phyloP scores from a whole-genome alignment of 441 rosid species.

The Omphalea diandra region DNA sequence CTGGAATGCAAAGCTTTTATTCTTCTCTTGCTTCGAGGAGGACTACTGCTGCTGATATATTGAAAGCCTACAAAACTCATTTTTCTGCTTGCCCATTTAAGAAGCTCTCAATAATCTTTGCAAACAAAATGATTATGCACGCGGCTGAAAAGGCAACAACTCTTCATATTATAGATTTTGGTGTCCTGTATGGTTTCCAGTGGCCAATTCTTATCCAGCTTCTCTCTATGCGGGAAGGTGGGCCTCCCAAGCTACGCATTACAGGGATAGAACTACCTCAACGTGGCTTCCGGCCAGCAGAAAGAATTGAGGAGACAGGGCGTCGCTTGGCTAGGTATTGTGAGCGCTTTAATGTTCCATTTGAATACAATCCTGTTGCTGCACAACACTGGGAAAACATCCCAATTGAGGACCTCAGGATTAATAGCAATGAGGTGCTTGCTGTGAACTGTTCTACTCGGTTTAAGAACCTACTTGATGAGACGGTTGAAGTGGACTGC shows the following conservation, averaged over 20 bases:
- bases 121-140: slow-evolving; percentile 43
- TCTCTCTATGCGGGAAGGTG: slow-evolving; percentile 35
- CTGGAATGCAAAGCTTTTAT: slow-evolving; percentile 34
- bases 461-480: slow-evolving; percentile 59
- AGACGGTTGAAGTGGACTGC: slow-evolving; percentile 49
- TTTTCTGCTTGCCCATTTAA: slow-evolving; percentile 53
- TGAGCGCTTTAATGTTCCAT: slow-evolving; percentile 56
- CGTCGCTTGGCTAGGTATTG: slow-evolving; percentile 64
- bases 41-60: slow-evolving; percentile 51
- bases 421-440: slow-evolving; percentile 50
- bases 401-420: slow-evolving; percentile 51
- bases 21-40: slow-evolving; percentile 30
- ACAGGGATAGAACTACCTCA: slow-evolving; percentile 85
- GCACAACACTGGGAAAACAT: slow-evolving; percentile 67
- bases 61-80: slow-evolving; percentile 60
- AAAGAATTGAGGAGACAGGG: slow-evolving; percentile 67
- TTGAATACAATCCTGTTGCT: slow-evolving; percentile 64
- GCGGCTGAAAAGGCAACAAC: slow-evolving; percentile 47
- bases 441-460: slow-evolving; percentile 56
- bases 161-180: slow-evolving; percentile 76
- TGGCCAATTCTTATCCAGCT: slow-evolving; percentile 77
- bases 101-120: slow-evolving; percentile 48
- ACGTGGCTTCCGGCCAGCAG: slow-evolving; percentile 58
- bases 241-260: slow-evolving; percentile 60
- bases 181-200: slow-evolving; percentile 71